Base-by-base conservation (phyloP, 225 moss, liverwort and hornwort species). In the Polytrichum formosum region DNA sequence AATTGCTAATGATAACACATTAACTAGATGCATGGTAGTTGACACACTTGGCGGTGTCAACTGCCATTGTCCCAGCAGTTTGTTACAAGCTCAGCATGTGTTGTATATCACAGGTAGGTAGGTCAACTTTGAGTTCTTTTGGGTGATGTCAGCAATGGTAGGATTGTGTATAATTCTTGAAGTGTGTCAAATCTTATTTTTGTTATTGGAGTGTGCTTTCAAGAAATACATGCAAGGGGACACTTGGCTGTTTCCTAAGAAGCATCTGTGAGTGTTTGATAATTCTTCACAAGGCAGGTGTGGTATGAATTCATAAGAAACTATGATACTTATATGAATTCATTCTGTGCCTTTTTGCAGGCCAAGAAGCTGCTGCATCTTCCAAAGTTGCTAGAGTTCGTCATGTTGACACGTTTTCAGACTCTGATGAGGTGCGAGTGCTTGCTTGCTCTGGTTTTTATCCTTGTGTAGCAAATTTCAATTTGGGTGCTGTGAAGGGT, bases 361-460 rank as follows among this genome's bases (percentile, higher is more conserved):
- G 85, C 68, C 79, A 80, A 22, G 78, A 73, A 54, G 37, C 78
- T 37, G 75, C 66, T 54, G 64, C 88, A 65, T 63, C 76, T 68
- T 79, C 81, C 55, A 72, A 80, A 79, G 70, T 65, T 82, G 76
- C 67, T 55, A 86, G 75, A 76, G 80, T 97, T 28, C 89, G 93
- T 74, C 92, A 91, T 66, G 96, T 97, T 33, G 84, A 88, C 66
- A 80, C 87, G 6, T 97, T 97, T 78, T 97, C 94, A 4, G 91
- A 92, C 68, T 77, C 90, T 68, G 92, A 97, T 76, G 90, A 89
- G 91, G 96, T 95, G 82, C 59, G 69, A 64, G 55, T 69, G 19
- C 18, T 21, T 26, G 29, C 61, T 46, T 77, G 56, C 5, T 16
- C 13, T 75, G 54, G 28, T 61, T 81, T 46, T 65, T 56, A 46